Base-by-base conservation (phyloP, 2,329 filamentous ascomycete genomes). In the Aureobasidium sp. region DNA sequence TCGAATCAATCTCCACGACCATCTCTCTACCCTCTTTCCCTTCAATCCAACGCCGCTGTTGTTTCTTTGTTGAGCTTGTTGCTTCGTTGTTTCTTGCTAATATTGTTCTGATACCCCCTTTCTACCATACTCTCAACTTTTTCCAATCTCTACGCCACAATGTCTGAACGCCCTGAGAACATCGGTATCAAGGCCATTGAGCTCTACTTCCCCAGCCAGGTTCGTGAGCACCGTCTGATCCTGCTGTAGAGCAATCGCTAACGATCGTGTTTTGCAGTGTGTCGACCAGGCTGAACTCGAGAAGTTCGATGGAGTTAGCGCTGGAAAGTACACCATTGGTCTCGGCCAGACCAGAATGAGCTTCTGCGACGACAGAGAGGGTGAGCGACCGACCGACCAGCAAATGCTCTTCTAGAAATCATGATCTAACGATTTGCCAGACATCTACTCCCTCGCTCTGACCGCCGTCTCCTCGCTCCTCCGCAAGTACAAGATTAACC, bases 311-410 rank as follows among this genome's bases (percentile, higher is more conserved):
- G 79, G 79, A 72, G 78, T 81, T 64, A 74, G 73, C 63, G 68
- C 72, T 64, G 79, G 79, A 69, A 81, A 81, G 69, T 81, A 81
- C 74, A 81, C 79, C 59, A 81, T 81, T 73, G 79, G 79, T 64
- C 78, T 81, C 64, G 79, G 79, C 69, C 79, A 81, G 75, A 81
- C 79, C 66, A 79, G 78, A 71, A 81, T 81, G 79, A 79, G 77
- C 74, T 81, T 81, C 73, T 81, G 79, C 71, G 79, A 81, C 71
- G 79, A 81, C 71, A 75, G 79, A 64, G 79, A 81, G 74, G 78
- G 78, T 79, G 66, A 67, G 65, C 26, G 10, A 20, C 20, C 1
- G 34, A 20, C 1, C 57, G 34, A 46, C 10, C 10, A 17, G 68
- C 68, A n/a, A 32, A 64, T 32, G 41, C 27, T 20, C 24, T 50